Evolutionary conservation across 2,329 filamentous ascomycete genomes (phyloP), one percentile per base, ranked within the genome.

Genomic region (Myrmaecium sp.): DNA sequence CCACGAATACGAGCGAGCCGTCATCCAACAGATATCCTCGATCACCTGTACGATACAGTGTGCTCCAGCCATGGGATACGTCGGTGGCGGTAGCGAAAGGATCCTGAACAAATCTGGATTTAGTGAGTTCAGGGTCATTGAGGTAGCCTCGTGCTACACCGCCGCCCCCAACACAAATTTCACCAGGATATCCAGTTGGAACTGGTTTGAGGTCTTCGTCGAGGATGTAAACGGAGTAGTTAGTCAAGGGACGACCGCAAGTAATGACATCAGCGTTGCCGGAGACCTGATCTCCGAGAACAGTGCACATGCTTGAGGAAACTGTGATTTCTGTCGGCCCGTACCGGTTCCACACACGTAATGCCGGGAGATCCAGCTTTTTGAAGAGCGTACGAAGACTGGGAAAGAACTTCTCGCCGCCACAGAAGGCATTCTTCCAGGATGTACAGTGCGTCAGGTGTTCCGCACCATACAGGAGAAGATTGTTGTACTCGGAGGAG

Each of bases 11-110:
- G n/a, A 91, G 59, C 0, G 62, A 66, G 1, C 79, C 78, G 30
- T 74, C 60, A 2, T 64, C 60, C 28, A 89, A 62, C 11, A 40
- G 24, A 32, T 36, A 21, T 3, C 75, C 81, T 40, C 74, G 79
- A 47, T 91, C 81, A 1, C 81, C 80, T 0, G 81, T 91, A 13
- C 76, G 65, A 47, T 91, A 91, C 0, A 84, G 53, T 3, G 62
- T 58, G 3, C 77, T 80, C 17, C 16, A 27, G 11, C 25, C 25
- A 20, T 11, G 2, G n/a, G 14, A 6, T 9, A 10, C 13, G 2
- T 6, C n/a, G 8, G 20, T 15, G 11, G 23, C 26, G 3, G 26
- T 7, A 9, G 23, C 23, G 11, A 8, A 11, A 8, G 5, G 9
- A 16, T 25, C 14, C 5, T 12, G 23, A 5, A 25, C 6, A 12